A percentile compares a stretch with the other conserved stretches of the same genome.
These are phyloP conservation scores for Moesziomyces sp. DNA, from an alignment of 1,284 basidiomycete genomes.

Conservation along the genomic window DNA sequence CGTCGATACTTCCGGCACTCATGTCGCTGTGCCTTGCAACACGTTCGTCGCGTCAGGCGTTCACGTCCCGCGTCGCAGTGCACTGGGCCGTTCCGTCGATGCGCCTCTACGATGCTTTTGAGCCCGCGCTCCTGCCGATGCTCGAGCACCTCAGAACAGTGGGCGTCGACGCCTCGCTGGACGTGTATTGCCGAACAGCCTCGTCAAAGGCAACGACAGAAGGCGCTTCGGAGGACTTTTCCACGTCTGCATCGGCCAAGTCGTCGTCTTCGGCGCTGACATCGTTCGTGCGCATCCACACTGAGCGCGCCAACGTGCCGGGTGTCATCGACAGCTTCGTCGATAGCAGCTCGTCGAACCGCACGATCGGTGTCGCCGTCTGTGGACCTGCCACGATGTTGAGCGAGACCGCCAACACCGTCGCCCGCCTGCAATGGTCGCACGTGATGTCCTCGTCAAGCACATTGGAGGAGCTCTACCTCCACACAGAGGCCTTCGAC, in stretches of 20 bases:
- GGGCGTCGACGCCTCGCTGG: slow-evolving; percentile 21
- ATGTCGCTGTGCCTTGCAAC: slow-evolving; percentile 33
- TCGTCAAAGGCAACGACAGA: background rate
- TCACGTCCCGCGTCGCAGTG: slow-evolving; percentile 16
- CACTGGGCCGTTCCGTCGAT: slow-evolving; percentile 29
- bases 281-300: slow-evolving; percentile 9
- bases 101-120: slow-evolving; percentile 23
- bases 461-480: slow-evolving; percentile 26
- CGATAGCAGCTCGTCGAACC: background rate
- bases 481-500: slow-evolving; percentile 44
- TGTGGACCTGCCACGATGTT: slow-evolving; percentile 46
- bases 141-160: slow-evolving; percentile 18
- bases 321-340: slow-evolving; percentile 7
- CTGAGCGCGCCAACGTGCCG: slow-evolving; percentile 15
- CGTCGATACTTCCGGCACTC: slow-evolving; percentile 38
- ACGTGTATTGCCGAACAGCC: slow-evolving; percentile 27
- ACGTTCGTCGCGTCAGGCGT: background rate
- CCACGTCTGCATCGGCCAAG: background rate
- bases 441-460: slow-evolving; percentile 13
- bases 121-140: slow-evolving; percentile 13
- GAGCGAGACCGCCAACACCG: slow-evolving; percentile 39
- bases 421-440: slow-evolving; percentile 33
- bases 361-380: slow-evolving; percentile 31
- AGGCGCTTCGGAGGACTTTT: background rate
- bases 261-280: background rate